Percentiles rank a stretch among this genome's conserved stretches.
Conservation (phyloP, 306 rosid genomes). For the Aeschynomene evenia region DNA sequence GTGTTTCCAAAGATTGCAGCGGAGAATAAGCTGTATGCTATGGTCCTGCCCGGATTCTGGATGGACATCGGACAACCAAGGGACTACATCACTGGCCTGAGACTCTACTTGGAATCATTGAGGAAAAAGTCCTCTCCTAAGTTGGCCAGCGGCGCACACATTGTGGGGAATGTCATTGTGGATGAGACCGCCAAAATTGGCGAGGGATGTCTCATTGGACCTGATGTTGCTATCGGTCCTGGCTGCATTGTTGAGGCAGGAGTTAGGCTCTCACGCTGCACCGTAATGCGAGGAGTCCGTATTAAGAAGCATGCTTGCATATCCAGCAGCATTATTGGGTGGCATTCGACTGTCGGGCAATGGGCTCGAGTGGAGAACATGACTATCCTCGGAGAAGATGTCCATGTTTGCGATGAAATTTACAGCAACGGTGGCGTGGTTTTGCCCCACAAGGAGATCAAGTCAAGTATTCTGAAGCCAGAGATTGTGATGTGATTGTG, state of each 20-base stretch:
- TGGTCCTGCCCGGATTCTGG: slow-evolving; percentile 99
- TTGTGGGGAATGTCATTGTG: slow-evolving; percentile 88
- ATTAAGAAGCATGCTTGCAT: slow-evolving; percentile 90
- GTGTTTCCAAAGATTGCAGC: slow-evolving; percentile 89
- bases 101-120: slow-evolving; percentile 83
- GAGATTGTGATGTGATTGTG: slow-evolving; percentile 85
- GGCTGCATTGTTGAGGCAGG: slow-evolving; percentile 88
- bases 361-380: slow-evolving; percentile 97
- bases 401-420: slow-evolving; percentile 84
- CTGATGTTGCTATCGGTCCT: slow-evolving; percentile 96
- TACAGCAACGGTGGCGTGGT: slow-evolving; percentile 96
- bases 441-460: slow-evolving; percentile 98
- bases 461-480: slow-evolving; percentile 90
- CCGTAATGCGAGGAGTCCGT: slow-evolving; percentile 87
- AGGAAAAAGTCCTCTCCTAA: slow-evolving; percentile 74
- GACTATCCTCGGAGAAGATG: slow-evolving; percentile 97
- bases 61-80: slow-evolving; percentile 99
- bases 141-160: slow-evolving; percentile 69
- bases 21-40: slow-evolving; percentile 80
- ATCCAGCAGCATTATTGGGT: slow-evolving; percentile 88
- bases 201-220: slow-evolving; percentile 94
- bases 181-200: slow-evolving; percentile 89
- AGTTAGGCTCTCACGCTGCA: slow-evolving; percentile 89
- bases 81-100: slow-evolving; percentile 89
- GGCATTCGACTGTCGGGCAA: slow-evolving; percentile 95